phyloP scores from a whole-genome alignment of 495 filamentous ascomycete genomes.

The Bombardia bombarda region DNA sequence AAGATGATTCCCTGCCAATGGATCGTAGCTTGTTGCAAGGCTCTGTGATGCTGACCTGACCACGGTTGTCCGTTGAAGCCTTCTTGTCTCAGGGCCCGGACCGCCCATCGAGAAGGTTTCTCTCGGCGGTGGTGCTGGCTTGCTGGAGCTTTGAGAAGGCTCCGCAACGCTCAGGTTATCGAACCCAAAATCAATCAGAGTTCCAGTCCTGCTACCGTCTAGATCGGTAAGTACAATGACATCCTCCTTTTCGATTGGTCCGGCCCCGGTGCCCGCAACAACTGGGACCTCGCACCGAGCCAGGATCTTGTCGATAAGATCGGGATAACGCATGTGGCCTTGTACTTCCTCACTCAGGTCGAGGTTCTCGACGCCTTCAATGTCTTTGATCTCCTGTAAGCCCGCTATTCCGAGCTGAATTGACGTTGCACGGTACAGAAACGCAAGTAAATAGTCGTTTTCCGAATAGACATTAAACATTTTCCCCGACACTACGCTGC shows the following conservation, averaged over 20 bases:
- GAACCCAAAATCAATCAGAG: slow-evolving; percentile 44
- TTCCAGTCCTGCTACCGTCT: slow-evolving; percentile 19
- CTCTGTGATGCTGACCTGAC: too few species aligned
- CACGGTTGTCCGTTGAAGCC: too few species aligned
- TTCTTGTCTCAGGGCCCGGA: too few species aligned
- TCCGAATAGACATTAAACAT: slow-evolving; percentile 71
- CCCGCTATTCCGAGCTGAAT: slow-evolving; percentile 72
- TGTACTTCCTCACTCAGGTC: slow-evolving; percentile 64
- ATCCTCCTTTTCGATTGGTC: slow-evolving; percentile 51
- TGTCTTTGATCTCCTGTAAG: slow-evolving; percentile 52
- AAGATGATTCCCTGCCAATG: too few species aligned
- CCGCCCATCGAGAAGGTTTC: too few species aligned
- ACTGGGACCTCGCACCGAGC: slow-evolving; percentile 60
- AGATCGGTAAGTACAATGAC: slow-evolving; percentile 27
- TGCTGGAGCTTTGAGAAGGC: too few species aligned
- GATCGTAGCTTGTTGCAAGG: too few species aligned
- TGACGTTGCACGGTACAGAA: slow-evolving; percentile 69
- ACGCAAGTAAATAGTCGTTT: slow-evolving; percentile 70
- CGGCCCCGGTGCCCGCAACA: slow-evolving; percentile 40
- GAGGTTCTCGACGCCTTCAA: slow-evolving; percentile 67
- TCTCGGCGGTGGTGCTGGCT: too few species aligned
- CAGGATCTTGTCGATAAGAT: slow-evolving; percentile 60
- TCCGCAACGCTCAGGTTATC: slow-evolving; percentile 1
- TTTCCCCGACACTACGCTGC: slow-evolving; percentile 63
- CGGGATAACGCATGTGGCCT: slow-evolving; percentile 67